Evolutionary conservation across 768 basidiomycete species (phyloP), one percentile per base, ranked within the genome.

Genomic region (Auricularia sp.): DNA sequence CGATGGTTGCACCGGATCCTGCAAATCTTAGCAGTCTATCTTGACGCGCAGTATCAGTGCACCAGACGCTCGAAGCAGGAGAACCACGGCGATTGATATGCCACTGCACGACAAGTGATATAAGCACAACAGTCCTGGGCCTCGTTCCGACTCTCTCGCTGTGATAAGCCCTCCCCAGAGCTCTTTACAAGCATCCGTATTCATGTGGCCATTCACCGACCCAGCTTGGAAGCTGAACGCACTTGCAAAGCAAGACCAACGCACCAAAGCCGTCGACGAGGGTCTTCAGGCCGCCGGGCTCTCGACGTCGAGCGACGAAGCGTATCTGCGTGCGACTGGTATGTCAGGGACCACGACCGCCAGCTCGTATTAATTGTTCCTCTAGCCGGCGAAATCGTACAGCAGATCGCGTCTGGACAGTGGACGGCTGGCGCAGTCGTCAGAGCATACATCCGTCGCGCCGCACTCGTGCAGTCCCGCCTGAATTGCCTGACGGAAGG

Each of bases 401-500:
- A 61, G n/a, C 64, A 69, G 42, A 66, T 74, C 18, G 66, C 67
- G 61, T 61, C n/a, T 12, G 42, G 65, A 23, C 60, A 68, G n/a
- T 75, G 74, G 74, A 70, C 72, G 6, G 74, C 68, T 0, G 70
- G 68, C 36, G 44, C 80, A 75, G 83, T 74, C 70, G 77, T 72
- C 75, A 81, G 71, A 23, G 79, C 79, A 11, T 74, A 76, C 73
- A 74, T 79, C 43, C 73, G 79, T 10, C 80, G 76, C 21, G 81
- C 80, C 2, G 78, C 69, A 36, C 72, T 81, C 34, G 87, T 87
- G 3, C 90, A 93, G 12, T 72, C 75, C 42, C 76, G 76, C 66
- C 88, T 86, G 3, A 93, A 92, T 70, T 90, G 88, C 70, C 68
- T 92, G 53, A 93, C 91, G 1, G 91, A 93, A 81, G 84, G 91